These are phyloP conservation scores for Cairneyella variabilis DNA, from an alignment of 495 filamentous ascomycete genomes.

Conservation along the genomic window DNA sequence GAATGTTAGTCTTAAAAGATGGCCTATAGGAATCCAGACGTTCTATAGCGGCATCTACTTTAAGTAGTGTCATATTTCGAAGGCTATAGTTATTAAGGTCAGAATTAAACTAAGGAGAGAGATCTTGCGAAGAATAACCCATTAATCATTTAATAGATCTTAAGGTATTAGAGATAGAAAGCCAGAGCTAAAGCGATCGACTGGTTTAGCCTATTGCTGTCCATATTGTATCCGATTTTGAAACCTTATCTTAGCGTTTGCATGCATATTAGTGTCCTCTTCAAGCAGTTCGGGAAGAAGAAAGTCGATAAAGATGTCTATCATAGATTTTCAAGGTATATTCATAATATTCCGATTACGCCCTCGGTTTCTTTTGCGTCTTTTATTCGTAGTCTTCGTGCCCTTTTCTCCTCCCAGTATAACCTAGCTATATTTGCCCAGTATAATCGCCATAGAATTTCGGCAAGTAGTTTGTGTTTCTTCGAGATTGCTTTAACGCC, in stretches of 20 bases:
- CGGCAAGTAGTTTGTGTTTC: slow-evolving; percentile 4
- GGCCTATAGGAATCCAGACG: slow-evolving; percentile 13
- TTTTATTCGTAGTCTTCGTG: neutral
- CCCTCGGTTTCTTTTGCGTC: neutral
- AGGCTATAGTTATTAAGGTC: neutral
- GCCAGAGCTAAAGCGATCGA: slow-evolving; percentile 2
- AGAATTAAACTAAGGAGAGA: neutral
- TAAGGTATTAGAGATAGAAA: slow-evolving; percentile 5
- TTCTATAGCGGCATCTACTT: slow-evolving; percentile 1
- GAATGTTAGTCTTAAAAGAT: slow-evolving; percentile 3
- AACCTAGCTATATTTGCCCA: slow-evolving; percentile 9
- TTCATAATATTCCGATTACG: neutral
- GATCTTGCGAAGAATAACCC: slow-evolving; percentile 2
- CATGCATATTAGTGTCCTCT: neutral
- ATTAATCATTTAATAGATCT: slow-evolving; percentile 2
- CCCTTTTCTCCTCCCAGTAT: slow-evolving; percentile 6
- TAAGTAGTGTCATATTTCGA: slow-evolving; percentile 1
- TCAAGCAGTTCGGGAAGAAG: slow-evolving; percentile 4
- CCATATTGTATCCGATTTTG: slow-evolving; percentile 2
- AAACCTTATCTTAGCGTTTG: slow-evolving; percentile 8
- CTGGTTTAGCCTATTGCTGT: slow-evolving; percentile 9
- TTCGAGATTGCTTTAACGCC: neutral
- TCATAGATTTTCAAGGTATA: neutral
- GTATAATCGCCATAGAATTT: slow-evolving; percentile 12
- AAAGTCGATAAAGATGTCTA: slow-evolving; percentile 9